These are phyloP conservation scores for Salvia miltiorrhiza DNA, from an alignment of 257 asterid genomes.

Conservation along the genomic window DNA sequence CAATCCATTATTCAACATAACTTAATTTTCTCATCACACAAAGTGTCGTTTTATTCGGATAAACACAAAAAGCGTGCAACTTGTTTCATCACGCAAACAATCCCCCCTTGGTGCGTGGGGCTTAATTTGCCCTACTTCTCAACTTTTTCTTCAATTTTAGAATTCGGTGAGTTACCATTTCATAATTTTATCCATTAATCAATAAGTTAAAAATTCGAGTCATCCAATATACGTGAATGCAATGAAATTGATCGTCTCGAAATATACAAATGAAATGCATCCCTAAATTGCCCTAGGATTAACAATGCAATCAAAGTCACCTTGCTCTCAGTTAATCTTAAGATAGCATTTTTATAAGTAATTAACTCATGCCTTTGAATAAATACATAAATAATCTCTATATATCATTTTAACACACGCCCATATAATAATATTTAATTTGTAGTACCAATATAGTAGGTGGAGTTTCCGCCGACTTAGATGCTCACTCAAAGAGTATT, in stretches of 20 bases:
- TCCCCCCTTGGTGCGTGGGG: background rate
- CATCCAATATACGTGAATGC: too few relatives aligned
- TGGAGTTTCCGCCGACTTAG: slow-evolving; percentile 36
- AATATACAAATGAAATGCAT: background rate
- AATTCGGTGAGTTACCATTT: background rate
- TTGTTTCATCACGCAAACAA: background rate
- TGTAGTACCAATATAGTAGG: background rate
- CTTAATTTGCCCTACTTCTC: background rate
- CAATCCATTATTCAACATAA: background rate
- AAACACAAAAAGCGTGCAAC: slow-evolving; percentile 21
- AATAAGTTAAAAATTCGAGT: background rate
- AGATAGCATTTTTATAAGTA: too few relatives aligned
- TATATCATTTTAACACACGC: too few relatives aligned
- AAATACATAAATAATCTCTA: too few relatives aligned
- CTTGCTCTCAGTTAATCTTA: too few relatives aligned
- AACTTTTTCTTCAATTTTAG: background rate
- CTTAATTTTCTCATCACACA: background rate
- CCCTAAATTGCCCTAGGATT: too few relatives aligned
- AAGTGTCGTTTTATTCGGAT: slow-evolving; percentile 7
- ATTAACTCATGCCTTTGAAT: too few relatives aligned
- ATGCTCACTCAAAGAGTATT: slow-evolving; percentile 41
- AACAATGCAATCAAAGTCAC: too few relatives aligned
- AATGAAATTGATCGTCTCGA: background rate
- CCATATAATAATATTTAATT: background rate
- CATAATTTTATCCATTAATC: background rate